phyloP scores from a whole-genome alignment of 805 yeast genomes.

The Metschnikowia baotianmanensis region DNA sequence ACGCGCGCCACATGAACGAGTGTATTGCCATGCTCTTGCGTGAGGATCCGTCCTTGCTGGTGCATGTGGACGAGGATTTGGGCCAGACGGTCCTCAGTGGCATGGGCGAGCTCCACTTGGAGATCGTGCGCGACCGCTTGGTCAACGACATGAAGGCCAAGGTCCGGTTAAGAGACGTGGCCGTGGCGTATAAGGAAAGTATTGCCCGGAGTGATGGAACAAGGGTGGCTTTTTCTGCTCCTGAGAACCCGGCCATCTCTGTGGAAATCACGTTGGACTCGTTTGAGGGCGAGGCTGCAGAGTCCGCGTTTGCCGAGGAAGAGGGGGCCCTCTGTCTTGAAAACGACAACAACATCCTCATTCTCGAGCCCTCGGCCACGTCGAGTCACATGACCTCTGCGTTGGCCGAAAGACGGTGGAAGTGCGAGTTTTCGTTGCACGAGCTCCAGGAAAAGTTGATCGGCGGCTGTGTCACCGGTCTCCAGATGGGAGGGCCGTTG shows the following conservation, averaged over 20 bases:
- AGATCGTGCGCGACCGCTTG: slow-evolving; percentile 77
- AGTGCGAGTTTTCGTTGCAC: slow-evolving; percentile 44
- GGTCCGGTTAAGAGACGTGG: slow-evolving; percentile 76
- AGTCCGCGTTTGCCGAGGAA: slow-evolving; percentile 34
- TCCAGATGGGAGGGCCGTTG: slow-evolving; percentile 66
- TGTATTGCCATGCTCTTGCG: slow-evolving; percentile 64
- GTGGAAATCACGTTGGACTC: slow-evolving; percentile 32
- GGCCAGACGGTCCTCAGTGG: slow-evolving; percentile 90
- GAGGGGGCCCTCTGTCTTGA: slow-evolving; percentile 40
- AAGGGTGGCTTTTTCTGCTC: slow-evolving; percentile 17
- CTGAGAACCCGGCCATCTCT: slow-evolving; percentile 21
- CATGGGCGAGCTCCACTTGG: slow-evolving; percentile 96
- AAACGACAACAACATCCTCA: slow-evolving; percentile 47
- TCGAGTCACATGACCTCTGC: slow-evolving; percentile 25
- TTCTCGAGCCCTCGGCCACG: slow-evolving; percentile 34
- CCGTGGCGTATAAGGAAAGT: slow-evolving; percentile 87
- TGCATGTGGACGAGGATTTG: slow-evolving; percentile 73
- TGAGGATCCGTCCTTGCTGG: slow-evolving; percentile 87
- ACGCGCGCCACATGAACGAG: slow-evolving; percentile 66
- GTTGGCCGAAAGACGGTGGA: slow-evolving; percentile 46
- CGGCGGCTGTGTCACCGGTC: slow-evolving; percentile 58
- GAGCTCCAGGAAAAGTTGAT: slow-evolving; percentile 52
- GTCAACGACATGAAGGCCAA: slow-evolving; percentile 80
- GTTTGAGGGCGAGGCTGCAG: slow-evolving; percentile 37
- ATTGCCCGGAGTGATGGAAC: slow-evolving; percentile 22